These are phyloP conservation scores for Ophiognomonia clavigignenti-juglandacearum DNA, from an alignment of 2,329 filamentous ascomycete genomes.

Conservation along the genomic window DNA sequence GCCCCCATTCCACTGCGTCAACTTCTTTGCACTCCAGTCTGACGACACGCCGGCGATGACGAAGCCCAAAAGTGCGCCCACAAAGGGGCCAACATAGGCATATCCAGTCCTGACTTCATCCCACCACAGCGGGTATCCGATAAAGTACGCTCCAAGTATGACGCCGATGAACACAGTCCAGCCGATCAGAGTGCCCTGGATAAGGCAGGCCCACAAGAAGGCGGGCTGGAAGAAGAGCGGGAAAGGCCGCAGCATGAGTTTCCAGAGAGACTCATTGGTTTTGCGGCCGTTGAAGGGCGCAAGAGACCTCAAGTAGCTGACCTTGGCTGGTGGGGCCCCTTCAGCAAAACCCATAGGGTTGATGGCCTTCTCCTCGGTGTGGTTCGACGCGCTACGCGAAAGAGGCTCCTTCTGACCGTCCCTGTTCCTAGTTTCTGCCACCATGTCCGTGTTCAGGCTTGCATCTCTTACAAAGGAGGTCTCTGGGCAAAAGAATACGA, in stretches of 20 bases:
- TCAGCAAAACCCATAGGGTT: too few species aligned
- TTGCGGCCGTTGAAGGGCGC: conserved; percentile 77
- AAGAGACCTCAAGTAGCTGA: conserved; percentile 57
- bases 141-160: conserved; percentile 75
- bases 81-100: conserved; percentile 78
- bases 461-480: conserved; percentile 69
- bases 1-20: conserved; percentile 73
- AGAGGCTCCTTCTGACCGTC: background rate
- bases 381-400: background rate
- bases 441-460: conserved; percentile 65
- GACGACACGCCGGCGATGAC: conserved; percentile 67
- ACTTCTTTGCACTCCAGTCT: conserved; percentile 64
- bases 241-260: conserved; percentile 66
- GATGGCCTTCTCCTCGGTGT: conserved; percentile 6
- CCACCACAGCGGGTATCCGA: conserved; percentile 78
- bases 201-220: conserved; percentile 73
- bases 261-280: conserved; percentile 68
- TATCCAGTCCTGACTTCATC: conserved; percentile 78
- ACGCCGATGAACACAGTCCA: conserved; percentile 94
- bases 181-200: conserved; percentile 86
- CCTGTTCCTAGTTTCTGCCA: conserved; percentile 27
- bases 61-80: conserved; percentile 78
- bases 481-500: conserved; percentile 80
- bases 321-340: conserved; percentile 44
- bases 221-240: conserved; percentile 80